Evolutionary conservation across 1,284 basidiomycete genomes (phyloP), one percentile per base, ranked within the genome.

Genomic region (Limonomyces culmigenus): DNA sequence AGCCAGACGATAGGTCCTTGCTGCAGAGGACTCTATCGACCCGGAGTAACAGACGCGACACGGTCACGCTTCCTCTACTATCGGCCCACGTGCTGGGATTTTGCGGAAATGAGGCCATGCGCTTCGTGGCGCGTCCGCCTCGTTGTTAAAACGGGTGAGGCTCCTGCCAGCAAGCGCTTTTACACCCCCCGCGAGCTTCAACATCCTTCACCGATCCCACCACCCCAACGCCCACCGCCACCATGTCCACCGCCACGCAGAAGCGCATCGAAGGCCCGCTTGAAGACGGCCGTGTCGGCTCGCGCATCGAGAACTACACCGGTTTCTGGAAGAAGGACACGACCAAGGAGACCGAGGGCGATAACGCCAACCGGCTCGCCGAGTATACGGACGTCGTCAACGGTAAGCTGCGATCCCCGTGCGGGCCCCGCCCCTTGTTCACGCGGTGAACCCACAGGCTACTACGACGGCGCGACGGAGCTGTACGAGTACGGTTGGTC

Each of bases 401-500:
- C 50, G 88, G 87, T 83, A 42, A 43, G 66, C 51, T n/a, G 17
- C 37, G 41, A 15, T 2, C n/a, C 15, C 14, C 33, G 17, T 32
- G 14, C 15, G 15, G 8, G 10, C 11, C 30, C 11, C 30, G 30
- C 6, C 10, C 6, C 30, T 8, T 32, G 10, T 17, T 18, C 25
- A 19, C 16, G 32, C 15, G 15, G 14, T 25, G 19, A 5, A 18
- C 30, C 3, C 36, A 21, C 36, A 87, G 86, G 87, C 30, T 96
- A 95, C 64, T 96, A 96, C 49, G 92, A 97, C 50, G 91, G 88
- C 47, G 93, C 91, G 4, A 98, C 93, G 14, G 77, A 91, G 53
- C 67, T 98, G 38, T 98, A 97, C 65, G 93, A 98, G 60, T 97
- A 89, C 53, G 92, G 87, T 38, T 93, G 88, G 89, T 72, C 71